These are phyloP conservation scores for Casuarina equisetifolia DNA, from an alignment of 306 rosid species.

Conservation along the genomic window DNA sequence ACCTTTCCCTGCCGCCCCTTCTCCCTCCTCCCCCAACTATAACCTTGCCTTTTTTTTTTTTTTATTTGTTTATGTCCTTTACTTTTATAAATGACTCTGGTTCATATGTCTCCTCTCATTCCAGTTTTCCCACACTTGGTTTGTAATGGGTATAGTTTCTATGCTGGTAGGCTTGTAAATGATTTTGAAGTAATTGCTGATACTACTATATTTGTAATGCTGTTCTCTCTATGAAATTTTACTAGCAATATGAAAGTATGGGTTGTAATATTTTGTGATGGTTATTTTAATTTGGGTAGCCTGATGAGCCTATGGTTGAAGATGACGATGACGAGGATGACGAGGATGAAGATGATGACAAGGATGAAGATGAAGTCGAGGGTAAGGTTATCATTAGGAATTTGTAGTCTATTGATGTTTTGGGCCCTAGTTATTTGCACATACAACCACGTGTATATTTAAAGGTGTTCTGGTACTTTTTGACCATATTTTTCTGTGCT, in stretches of 20 bases:
- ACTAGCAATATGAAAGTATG: background rate
- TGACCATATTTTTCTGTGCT: background rate
- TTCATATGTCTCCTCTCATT: background rate
- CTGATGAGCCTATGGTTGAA: slow-evolving; percentile 76
- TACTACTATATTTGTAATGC: background rate
- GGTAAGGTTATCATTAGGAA: slow-evolving; percentile 45
- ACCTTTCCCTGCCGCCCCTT: too few relatives aligned
- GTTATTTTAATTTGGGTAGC: slow-evolving; percentile 32
- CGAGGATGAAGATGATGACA: slow-evolving; percentile 61
- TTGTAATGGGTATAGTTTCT: background rate
- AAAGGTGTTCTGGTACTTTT: background rate
- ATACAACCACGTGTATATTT: background rate
- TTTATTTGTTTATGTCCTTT: background rate
- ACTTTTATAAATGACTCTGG: background rate
- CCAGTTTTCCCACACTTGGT: background rate
- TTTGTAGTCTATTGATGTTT: background rate
- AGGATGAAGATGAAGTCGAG: slow-evolving; percentile 63
- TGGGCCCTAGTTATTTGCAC: background rate
- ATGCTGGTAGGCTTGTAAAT: background rate
- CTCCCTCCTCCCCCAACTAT: too few relatives aligned
- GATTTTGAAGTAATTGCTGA: background rate
- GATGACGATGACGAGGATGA: slow-evolving; percentile 77
- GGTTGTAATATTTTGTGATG: background rate
- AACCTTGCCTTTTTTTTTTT: background rate
- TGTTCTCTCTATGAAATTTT: background rate